Base-by-base conservation (phyloP, 202 grass and related monocot genomes). In the Panicum virgatum region DNA sequence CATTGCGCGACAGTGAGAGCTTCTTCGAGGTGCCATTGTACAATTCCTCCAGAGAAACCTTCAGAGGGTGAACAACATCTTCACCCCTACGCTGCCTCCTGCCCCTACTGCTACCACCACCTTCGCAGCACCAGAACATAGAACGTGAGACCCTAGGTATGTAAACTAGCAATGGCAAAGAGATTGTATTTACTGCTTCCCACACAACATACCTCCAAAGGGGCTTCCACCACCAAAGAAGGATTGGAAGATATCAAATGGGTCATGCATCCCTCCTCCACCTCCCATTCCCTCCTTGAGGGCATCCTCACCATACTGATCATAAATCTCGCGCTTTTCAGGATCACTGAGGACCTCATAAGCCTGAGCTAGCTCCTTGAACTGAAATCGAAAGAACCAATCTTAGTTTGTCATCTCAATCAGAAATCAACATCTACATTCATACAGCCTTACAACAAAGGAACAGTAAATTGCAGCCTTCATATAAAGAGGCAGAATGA, bases 221-320 rank as follows among this genome's bases (percentile, higher is more conserved):
- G 89, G 83, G 30, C 82, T 80, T 27, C 87, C 92, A 19, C 89
- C 92, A 18, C 92, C 87, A 57, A 97, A 97, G 92, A 97, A 97
- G 0, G 90, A 92, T 42, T 87, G 83, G 79, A 94, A 97, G 54
- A 97, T 97, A 70, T 94, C 94, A 6, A 97, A 97, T 2, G 92
- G 94, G 18, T 92, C 92, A 0, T 97, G 94, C 77, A 75, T 86
- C 12, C 91, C 91, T 5, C 91, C 86, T 20, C 92, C 86, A 10
- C 74, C 72, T 45, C 94, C 94, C 94, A 97, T 94, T 70, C 92
- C 95, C 62, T 97, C 95, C 80, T 97, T 97, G 62, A 97, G 95
- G n/a, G 95, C 95, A 88, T 97, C 95, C 81, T 97, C 95, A 23
- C 92, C 95, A 82, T 97, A 94, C 44, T 97, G 92, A 29, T 94